Percentiles rank a stretch among this genome's conserved stretches.
These are phyloP conservation scores for Trichoderma aggressivum DNA, from an alignment of 2,329 filamentous ascomycete genomes.

Conservation along the genomic window DNA sequence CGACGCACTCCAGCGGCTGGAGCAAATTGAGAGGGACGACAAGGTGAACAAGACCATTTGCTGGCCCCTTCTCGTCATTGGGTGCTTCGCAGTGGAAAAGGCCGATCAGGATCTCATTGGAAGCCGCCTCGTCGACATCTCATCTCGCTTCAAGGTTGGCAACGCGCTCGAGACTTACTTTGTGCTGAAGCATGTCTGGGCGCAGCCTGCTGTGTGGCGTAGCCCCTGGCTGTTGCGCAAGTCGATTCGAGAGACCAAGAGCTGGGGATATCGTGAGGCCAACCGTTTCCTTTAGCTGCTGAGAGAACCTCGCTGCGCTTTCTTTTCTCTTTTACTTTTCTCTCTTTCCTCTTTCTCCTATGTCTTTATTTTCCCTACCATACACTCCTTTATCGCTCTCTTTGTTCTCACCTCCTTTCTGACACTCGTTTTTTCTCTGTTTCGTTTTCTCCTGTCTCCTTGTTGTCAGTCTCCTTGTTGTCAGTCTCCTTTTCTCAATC, in stretches of 20 bases:
- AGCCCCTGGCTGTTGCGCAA: conserved; percentile 44
- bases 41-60: conserved; percentile 41
- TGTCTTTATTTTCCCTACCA: not conserved
- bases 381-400: not conserved
- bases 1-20: conserved; percentile 27
- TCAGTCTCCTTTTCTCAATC: no score
- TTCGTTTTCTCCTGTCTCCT: no score
- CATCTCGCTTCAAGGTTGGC: conserved; percentile 39
- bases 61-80: conserved; percentile 39
- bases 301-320: not conserved
- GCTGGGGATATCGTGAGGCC: not conserved
- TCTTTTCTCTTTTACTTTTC: no score
- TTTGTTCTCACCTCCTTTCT: no score
- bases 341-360: not conserved
- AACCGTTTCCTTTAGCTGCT: no score
- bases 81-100: conserved; percentile 36
- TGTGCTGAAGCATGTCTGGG: conserved; percentile 43
- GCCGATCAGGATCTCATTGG: conserved; percentile 29
- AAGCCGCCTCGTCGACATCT: conserved; percentile 33
- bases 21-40: conserved; percentile 31
- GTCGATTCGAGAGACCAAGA: conserved; percentile 46
- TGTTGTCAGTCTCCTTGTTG: no score
- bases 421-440: no score
- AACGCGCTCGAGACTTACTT: conserved; percentile 44
- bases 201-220: conserved; percentile 27